A percentile compares a stretch with the other conserved stretches of the same genome.
Conservation (phyloP, 1,284 basidiomycete genomes). For the Vanrija pseudolonga region DNA sequence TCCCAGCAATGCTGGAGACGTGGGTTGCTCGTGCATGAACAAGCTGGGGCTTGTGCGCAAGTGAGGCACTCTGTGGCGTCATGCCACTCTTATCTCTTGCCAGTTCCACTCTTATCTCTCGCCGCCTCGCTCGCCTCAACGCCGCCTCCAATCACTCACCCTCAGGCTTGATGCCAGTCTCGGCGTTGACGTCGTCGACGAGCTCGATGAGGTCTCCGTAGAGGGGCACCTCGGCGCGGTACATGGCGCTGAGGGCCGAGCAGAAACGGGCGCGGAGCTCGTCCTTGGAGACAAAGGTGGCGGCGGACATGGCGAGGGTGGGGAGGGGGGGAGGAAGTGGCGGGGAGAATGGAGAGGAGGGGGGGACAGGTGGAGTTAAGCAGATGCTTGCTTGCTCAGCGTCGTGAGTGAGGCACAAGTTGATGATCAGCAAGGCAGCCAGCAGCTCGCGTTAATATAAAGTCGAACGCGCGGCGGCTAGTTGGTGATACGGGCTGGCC, state of each 20-base stretch:
- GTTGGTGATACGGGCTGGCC: no score
- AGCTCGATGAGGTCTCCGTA: conserved; percentile 49
- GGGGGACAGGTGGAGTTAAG: neutral
- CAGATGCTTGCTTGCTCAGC: no score
- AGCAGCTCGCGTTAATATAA: no score
- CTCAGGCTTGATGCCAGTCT: conserved; percentile 3
- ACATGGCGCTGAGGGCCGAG: conserved; percentile 46
- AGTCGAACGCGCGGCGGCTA: no score
- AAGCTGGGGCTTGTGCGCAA: neutral
- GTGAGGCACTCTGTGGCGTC: neutral
- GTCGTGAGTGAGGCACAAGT: no score
- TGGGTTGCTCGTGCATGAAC: no score
- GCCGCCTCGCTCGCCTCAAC: no score
- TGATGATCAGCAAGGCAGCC: no score
- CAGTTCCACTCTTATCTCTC: no score
- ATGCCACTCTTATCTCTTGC: no score
- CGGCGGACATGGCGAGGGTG: neutral
- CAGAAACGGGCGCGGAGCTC: conserved; percentile 46
- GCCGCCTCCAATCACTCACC: conserved; percentile 6
- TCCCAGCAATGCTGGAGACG: no score
- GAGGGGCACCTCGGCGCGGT: conserved; percentile 48
- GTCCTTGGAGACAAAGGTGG: conserved; percentile 20
- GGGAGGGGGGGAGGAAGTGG: neutral
- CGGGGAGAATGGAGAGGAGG: neutral
- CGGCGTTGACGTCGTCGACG: conserved; percentile 46